phyloP scores from a whole-genome alignment of 1,139 yeast species.

The Blastobotrys apis region DNA sequence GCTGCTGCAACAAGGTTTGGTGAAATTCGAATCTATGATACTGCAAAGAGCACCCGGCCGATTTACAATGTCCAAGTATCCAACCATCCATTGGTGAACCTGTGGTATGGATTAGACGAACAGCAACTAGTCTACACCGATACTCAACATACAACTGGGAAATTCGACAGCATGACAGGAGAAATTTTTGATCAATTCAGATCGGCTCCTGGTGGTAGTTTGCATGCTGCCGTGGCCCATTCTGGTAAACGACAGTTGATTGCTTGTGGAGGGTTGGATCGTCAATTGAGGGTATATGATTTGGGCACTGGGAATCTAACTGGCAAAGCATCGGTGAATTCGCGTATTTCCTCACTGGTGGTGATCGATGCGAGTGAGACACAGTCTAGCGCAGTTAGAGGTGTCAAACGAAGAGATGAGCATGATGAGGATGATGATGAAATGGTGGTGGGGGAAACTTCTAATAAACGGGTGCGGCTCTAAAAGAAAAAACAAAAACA shows the following conservation, averaged over 20 bases:
- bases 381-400: slow-evolving; percentile 2
- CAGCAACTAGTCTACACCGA: slow-evolving; percentile 26
- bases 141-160: slow-evolving; percentile 28
- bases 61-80: slow-evolving; percentile 29
- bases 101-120: slow-evolving; percentile 21
- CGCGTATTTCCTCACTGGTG: slow-evolving; percentile 53
- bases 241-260: slow-evolving; percentile 25
- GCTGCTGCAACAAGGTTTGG: slow-evolving; percentile 34
- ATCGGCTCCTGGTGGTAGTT: slow-evolving; percentile 26
- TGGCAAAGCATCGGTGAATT: slow-evolving; percentile 63
- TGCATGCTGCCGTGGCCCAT: slow-evolving; percentile 12
- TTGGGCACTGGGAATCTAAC: slow-evolving; percentile 51
- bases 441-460: not conserved
- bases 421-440: not conserved
- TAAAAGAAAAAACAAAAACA: not conserved
- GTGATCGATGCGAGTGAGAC: slow-evolving; percentile 36
- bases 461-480: not conserved
- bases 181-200: slow-evolving; percentile 18
- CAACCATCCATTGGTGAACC: slow-evolving; percentile 29
- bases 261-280: slow-evolving; percentile 70
- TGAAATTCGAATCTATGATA: slow-evolving; percentile 34
- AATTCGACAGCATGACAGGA: slow-evolving; percentile 23
- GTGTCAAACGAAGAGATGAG: not conserved
- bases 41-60: slow-evolving; percentile 30
- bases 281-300: slow-evolving; percentile 70